Percentiles rank a stretch among this genome's conserved stretches.
Conservation (phyloP, 2,329 filamentous ascomycete species). For the Colletotrichum filicis region DNA sequence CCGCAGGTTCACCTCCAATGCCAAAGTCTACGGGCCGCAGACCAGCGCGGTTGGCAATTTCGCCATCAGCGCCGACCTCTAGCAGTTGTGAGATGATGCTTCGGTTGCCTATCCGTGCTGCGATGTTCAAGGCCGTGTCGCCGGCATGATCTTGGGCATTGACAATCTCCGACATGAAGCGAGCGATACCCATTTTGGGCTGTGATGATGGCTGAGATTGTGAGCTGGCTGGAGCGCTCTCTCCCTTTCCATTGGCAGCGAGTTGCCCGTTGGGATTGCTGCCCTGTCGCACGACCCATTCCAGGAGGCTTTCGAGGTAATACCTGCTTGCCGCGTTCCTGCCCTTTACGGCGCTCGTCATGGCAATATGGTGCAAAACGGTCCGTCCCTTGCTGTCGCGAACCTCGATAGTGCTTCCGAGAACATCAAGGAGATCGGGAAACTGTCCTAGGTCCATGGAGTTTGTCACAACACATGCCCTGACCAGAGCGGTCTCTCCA, state of each 20-base stretch:
- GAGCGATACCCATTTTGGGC: slow-evolving; percentile 84
- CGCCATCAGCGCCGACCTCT: slow-evolving; percentile 94
- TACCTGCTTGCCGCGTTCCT: slow-evolving; percentile 92
- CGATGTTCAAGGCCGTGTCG: slow-evolving; percentile 94
- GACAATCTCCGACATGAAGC: slow-evolving; percentile 97
- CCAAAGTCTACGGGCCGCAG: slow-evolving; percentile 94
- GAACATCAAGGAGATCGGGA: slow-evolving; percentile 86
- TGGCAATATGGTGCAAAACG: slow-evolving; percentile 94
- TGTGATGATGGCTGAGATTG: slow-evolving; percentile 47
- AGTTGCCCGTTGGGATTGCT: slow-evolving; percentile 68
- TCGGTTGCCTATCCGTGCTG: slow-evolving; percentile 89
- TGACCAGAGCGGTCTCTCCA: slow-evolving; percentile 93
- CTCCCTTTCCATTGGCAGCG: slow-evolving; percentile 39
- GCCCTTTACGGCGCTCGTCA: slow-evolving; percentile 95
- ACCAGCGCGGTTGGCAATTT: slow-evolving; percentile 89
- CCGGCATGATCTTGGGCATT: slow-evolving; percentile 94
- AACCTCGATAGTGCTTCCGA: slow-evolving; percentile 90
- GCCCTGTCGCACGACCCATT: slow-evolving; percentile 92
- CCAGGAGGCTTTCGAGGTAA: slow-evolving; percentile 92
- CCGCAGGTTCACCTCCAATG: slow-evolving; percentile 75
- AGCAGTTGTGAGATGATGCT: slow-evolving; percentile 97
- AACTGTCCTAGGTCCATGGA: slow-evolving; percentile 93
- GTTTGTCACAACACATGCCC: slow-evolving; percentile 92
- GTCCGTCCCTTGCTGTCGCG: slow-evolving; percentile 90
- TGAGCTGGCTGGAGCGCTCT: slow-evolving; percentile 51